Evolutionary conservation across 1,284 basidiomycete genomes (phyloP), one percentile per base, ranked within the genome.

Genomic region (Megacollybia platyphylla): DNA sequence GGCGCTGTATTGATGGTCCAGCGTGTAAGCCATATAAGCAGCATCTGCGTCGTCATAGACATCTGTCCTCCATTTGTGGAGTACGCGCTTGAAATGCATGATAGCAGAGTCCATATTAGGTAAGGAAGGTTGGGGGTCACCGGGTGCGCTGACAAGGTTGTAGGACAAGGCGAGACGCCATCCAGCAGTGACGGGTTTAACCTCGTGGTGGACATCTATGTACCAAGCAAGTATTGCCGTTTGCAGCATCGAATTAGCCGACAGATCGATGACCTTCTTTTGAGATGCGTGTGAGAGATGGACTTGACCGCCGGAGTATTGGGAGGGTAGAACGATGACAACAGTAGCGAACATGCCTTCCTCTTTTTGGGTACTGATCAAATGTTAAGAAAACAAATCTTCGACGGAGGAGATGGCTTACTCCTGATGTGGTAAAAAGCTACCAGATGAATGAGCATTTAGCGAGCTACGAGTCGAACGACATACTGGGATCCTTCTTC

Each of bases 201-300:
- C 58, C 51, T 67, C 64, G 44, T 69, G 65, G 17, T 52, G 51
- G 29, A 70, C 68, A 44, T 68, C 67, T 4, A 66, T 67, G 46
- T 70, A 73, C 68, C 70, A 72, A 0, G 68, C 59, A 5, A 72
- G 51, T 5, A 69, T 56, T 2, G 61, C 54, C 0, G 64, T 66
- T 5, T 52, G 49, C 3, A 52, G 45, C 0, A 54, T 41, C 27
- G 60, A 62, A 32, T 34, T 51, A 45, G 46, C 24, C 5, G 61
- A 51, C 17, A 58, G 51, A 48, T 69, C 62, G 48, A 64, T 54
- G 4, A 53, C 48, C 39, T 57, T 48, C 5, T 51, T 54, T 5
- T 51, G 42, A 9, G 49, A 46, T 2, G 55, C 55, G 50, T 70
- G 67, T 0, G 60, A 60, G 3, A 70, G 46, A 41, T 61, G 59